Evolutionary conservation across 495 filamentous ascomycete species (phyloP).

Genomic region (Aspergillus campestris): DNA sequence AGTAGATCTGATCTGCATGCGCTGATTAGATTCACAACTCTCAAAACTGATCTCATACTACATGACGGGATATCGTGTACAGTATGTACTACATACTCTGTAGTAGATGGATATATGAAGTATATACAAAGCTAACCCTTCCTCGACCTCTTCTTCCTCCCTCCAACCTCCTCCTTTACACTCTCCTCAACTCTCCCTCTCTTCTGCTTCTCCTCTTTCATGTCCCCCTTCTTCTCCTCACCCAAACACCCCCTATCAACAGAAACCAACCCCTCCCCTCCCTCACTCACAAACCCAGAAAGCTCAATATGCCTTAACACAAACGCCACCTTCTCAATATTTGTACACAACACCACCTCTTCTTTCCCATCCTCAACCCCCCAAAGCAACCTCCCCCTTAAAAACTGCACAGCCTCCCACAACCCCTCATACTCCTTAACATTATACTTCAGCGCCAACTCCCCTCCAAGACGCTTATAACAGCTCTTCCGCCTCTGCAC

Average conservation of each 20-base stretch:
- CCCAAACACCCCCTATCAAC: background rate
- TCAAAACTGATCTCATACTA: too few species aligned
- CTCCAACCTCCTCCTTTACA: background rate
- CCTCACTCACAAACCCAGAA: constrained; percentile 14
- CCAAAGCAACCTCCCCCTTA: constrained; percentile 37
- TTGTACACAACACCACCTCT: constrained; percentile 37
- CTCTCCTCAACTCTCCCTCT: background rate
- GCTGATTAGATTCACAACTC: too few species aligned
- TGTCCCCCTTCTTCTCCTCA: background rate
- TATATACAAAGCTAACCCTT: background rate
- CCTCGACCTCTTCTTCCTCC: background rate
- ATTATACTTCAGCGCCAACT: constrained; percentile 54
- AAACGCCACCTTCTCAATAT: constrained; percentile 63
- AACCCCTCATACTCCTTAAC: constrained; percentile 53
- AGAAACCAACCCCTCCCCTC: background rate
- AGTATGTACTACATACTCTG: too few species aligned
- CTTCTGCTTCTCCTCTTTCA: background rate
- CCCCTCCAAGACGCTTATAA: constrained; percentile 26
- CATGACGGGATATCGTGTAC: too few species aligned
- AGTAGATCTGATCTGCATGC: too few species aligned
- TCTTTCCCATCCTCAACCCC: constrained; percentile 1
- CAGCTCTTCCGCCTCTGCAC: constrained; percentile 31
- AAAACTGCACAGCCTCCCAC: constrained; percentile 30
- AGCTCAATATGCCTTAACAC: constrained; percentile 35
- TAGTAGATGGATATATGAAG: background rate